Base-by-base conservation (phyloP, 2,329 filamentous ascomycete genomes). In the Monosporascus sp. region DNA sequence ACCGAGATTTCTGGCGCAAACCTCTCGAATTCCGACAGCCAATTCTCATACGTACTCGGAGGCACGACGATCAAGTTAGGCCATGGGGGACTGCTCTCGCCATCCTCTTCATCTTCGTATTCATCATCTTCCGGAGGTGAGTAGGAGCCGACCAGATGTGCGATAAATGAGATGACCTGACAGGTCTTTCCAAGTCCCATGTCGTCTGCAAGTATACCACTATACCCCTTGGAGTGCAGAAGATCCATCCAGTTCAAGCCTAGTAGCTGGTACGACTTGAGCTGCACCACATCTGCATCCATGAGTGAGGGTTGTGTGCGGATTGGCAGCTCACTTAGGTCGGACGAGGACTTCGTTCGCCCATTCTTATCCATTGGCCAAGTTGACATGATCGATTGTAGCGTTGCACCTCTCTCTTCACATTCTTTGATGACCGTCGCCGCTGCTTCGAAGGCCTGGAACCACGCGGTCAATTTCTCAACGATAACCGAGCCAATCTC, bases 161-260 rank as follows among this genome's bases (percentile, higher is more conserved):
- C 88, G 46, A 99, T 79, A 64, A 99, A 91, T 0, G 91, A 86
- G 61, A 99, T 96, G 57, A 97, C 91, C 66, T 99, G 93, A 63
- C 91, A 97, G 0, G 94, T 99, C 77, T 99, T 99, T 46, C 94
- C 94, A 41, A 93, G 76, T 50, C 90, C 94, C 94, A 99, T 99
- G 67, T 99, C 94, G 67, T 99, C 94, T 2, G 94, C 94, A 19
- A 99, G 77, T 53, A 99, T 97, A 58, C 91, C 93, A 46, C 90
- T 93, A 50, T 95, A 81, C 27, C 85, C 80, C 54, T 89, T 85
- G 50, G 86, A 80, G 73, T 91, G 96, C 16, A 99, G 79, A 46
- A 97, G 73, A 52, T 86, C 85, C 65, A 99, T 81, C 94, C 94
- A 99, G 67, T 97, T 97, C 50, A 99, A 80, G 4, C 94, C 94